phyloP scores from a whole-genome alignment of 2,329 filamentous ascomycete genomes.

The Neoscytalidium dimidiatum region DNA sequence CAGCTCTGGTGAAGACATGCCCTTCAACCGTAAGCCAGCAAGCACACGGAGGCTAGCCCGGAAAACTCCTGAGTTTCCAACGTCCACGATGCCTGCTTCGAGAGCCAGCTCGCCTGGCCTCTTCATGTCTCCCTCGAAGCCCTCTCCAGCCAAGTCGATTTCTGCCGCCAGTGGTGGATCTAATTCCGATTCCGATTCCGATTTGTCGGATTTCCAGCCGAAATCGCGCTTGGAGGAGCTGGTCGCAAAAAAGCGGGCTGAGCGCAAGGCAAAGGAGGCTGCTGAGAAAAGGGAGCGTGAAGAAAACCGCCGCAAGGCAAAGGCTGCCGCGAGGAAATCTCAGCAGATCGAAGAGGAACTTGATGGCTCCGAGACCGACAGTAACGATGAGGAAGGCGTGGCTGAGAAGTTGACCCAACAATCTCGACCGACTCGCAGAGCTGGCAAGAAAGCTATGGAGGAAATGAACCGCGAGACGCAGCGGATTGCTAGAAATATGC shows the following conservation, averaged over 20 bases:
- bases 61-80: background rate
- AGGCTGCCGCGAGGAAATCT: conserved; percentile 22
- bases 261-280: conserved; percentile 68
- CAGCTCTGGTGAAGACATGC: conserved; percentile 22
- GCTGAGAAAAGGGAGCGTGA: conserved; percentile 48
- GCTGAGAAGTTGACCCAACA: conserved; percentile 62
- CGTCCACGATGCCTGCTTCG: conserved; percentile 22
- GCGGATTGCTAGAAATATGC: conserved; percentile 84
- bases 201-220: conserved; percentile 49
- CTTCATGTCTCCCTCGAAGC: conserved; percentile 55
- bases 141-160: conserved; percentile 30
- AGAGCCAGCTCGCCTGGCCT: conserved; percentile 52
- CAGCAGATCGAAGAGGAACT: conserved; percentile 35
- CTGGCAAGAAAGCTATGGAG: conserved; percentile 90
- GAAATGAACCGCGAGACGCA: conserved; percentile 93
- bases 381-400: conserved; percentile 58
- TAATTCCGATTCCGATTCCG: conserved; percentile 42
- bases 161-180: conserved; percentile 34
- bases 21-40: background rate
- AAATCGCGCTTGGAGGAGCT: conserved; percentile 69
- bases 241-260: conserved; percentile 70
- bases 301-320: conserved; percentile 25
- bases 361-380: conserved; percentile 42
- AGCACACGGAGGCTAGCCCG: background rate
- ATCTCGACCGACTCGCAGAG: conserved; percentile 73